A percentile compares a stretch with the other conserved stretches of the same genome.
These are phyloP conservation scores for Talaromyces funiculosus DNA, from an alignment of 2,329 filamentous ascomycete genomes.

Conservation along the genomic window DNA sequence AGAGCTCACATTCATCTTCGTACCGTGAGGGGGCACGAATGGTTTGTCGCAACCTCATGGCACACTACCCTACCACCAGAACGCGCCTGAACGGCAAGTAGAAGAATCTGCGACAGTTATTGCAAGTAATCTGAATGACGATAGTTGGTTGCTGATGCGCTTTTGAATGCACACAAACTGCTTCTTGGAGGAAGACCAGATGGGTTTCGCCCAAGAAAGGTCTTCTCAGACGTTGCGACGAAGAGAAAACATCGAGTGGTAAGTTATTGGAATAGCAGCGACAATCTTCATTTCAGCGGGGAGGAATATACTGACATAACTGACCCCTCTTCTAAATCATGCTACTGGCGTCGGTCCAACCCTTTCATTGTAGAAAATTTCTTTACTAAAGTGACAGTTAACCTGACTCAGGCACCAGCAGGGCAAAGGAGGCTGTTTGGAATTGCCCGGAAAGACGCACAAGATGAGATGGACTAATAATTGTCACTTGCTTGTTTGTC, in stretches of 20 bases:
- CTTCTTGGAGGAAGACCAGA: not conserved
- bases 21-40: conserved; percentile 28
- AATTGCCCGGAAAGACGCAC: not conserved
- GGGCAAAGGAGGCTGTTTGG: not conserved
- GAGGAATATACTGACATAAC: not conserved
- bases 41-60: conserved; percentile 29
- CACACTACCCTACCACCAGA: not conserved
- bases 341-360: not conserved
- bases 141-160: not conserved
- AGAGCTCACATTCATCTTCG: conserved; percentile 23
- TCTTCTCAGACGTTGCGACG: not conserved
- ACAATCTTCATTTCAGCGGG: not conserved
- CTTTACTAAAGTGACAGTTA: not conserved
- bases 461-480: not conserved
- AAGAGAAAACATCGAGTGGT: not conserved
- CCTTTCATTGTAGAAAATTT: not conserved
- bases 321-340: not conserved
- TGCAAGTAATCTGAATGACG: not conserved
- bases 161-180: not conserved
- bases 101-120: not conserved
- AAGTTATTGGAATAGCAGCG: not conserved
- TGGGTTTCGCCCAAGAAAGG: not conserved
- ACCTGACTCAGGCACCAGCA: not conserved
- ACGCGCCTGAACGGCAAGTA: not conserved
- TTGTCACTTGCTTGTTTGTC: not conserved